Percentiles rank a stretch among this genome's conserved stretches.
These are phyloP conservation scores for Ceratocystiopsis sp. DNA, from an alignment of 2,329 filamentous ascomycete genomes.

Conservation along the genomic window DNA sequence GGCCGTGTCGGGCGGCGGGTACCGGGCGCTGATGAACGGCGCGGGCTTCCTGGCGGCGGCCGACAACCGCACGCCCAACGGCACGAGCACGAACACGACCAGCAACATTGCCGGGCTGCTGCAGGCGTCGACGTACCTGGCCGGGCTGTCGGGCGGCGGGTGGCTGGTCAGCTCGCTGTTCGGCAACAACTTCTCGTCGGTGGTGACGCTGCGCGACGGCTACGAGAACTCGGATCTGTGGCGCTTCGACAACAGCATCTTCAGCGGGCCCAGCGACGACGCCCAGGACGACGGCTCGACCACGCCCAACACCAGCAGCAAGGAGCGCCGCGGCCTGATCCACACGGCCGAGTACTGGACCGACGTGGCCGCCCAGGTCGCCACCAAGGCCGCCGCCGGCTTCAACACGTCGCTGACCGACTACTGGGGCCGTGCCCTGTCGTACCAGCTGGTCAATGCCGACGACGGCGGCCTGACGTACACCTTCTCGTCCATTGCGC, in stretches of 20 bases:
- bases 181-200: constrained; percentile 67
- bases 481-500: constrained; percentile 58
- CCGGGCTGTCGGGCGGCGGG: constrained; percentile 65
- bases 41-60: constrained; percentile 67
- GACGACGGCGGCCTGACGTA: constrained; percentile 55
- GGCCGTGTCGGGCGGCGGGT: constrained; percentile 70
- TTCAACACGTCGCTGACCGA: constrained; percentile 64
- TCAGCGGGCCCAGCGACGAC: constrained; percentile 15
- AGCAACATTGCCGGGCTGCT: constrained; percentile 68
- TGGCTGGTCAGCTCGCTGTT: constrained; percentile 77
- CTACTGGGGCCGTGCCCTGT: constrained; percentile 76
- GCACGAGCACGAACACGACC: constrained; percentile 41
- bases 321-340: constrained; percentile 9
- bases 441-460: constrained; percentile 69
- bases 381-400: constrained; percentile 42
- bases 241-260: constrained; percentile 20
- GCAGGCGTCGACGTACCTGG: constrained; percentile 64
- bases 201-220: constrained; percentile 36
- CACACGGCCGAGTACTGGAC: constrained; percentile 35
- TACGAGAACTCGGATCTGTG: constrained; percentile 16
- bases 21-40: constrained; percentile 71
- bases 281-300: constrained; percentile 9
- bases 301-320: neutral
- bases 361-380: constrained; percentile 39
- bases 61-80: constrained; percentile 50